A percentile compares a stretch with the other conserved stretches of the same genome.
Evolutionary conservation across 306 rosid species (phyloP).

Genomic region (Prinsepia uniflora): DNA sequence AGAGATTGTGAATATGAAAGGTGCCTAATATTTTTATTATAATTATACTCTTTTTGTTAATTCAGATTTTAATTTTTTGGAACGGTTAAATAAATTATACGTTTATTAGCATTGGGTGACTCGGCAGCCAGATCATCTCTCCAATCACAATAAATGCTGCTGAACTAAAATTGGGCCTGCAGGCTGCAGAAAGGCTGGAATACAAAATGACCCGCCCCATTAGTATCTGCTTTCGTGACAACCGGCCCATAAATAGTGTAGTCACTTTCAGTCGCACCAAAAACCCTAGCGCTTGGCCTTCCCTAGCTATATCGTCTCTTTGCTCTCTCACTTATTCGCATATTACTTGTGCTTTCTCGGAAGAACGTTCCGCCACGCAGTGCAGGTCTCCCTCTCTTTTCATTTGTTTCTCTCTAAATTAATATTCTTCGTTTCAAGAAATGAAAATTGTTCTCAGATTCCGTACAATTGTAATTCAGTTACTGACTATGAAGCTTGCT

Average conservation of each 20-base stretch:
- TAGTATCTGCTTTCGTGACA: no score
- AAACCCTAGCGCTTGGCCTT: constrained; percentile 35
- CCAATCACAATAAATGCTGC: no score
- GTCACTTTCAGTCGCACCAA: constrained; percentile 1
- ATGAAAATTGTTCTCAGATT: no score
- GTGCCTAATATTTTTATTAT: no score
- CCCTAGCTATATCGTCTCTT: background rate
- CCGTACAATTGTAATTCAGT: background rate
- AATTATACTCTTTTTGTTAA: no score
- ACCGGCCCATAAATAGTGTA: constrained; percentile 18
- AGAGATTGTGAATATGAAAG: no score
- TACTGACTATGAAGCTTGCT: background rate
- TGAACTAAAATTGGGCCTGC: background rate
- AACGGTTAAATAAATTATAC: no score
- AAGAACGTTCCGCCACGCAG: constrained; percentile 17
- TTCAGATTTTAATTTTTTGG: no score
- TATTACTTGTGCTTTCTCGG: constrained; percentile 7
- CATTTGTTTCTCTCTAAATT: background rate
- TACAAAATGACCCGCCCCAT: constrained; percentile 11
- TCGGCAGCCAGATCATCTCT: no score
- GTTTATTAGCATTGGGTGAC: no score
- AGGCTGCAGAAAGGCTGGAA: background rate
- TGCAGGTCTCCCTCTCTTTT: constrained; percentile 14
- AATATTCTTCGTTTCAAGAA: no score
- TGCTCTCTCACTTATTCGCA: background rate